Evolutionary conservation across 176 grass and related monocot species (phyloP), one percentile per base, ranked within the genome.

Genomic region (Rhynchospora pubera): DNA sequence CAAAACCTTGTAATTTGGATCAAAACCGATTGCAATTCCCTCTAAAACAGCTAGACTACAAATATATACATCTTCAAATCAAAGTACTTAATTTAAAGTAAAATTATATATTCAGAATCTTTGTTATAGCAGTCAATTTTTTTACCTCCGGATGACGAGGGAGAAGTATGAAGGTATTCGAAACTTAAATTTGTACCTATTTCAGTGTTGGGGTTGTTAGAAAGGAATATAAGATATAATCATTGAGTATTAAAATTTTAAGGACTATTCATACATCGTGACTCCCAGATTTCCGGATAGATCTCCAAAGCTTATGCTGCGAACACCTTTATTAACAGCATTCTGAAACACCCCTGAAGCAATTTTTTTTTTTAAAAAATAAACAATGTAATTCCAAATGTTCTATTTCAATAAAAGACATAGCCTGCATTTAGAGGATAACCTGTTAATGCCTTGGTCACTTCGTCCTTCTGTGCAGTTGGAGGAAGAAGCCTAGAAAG

Each of bases 151-250:
- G 71, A 97, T 97, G 61, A 97, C 95, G 65, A 97, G 95, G 66
- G 92, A 97, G 83, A 97, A 97, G 82, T 97, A 97, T 30, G 95
- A 97, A 73, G 95, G 95, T 89, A 97, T 94, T 82, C 81, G 92
- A 75, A 97, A 97, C 86, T 94, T 97, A 85, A 94, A 97, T 92
- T 93, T 97, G 86, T 94, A 97, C 95, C 95, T 97, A 87, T 86
- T 39, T 39, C 77, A 79, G 51, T 68, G 44, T 28, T 2, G 34
- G 34, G 34, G 34, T 39, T 39, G 34, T 39, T 39, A 39, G 53
- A 82, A 52, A 84, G 53, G 59, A 59, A 8, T 28, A 85, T 79
- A 55, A 69, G 69, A 65, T 75, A 13, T 22, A 59, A 39, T n/a
- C n/a, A n/a, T n/a, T n/a, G n/a, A n/a, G n/a, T 63, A 81, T 18